Percentiles rank a stretch among this genome's conserved stretches.
Conservation (phyloP, 805 yeast species). For the Soucietia sequanensis region DNA sequence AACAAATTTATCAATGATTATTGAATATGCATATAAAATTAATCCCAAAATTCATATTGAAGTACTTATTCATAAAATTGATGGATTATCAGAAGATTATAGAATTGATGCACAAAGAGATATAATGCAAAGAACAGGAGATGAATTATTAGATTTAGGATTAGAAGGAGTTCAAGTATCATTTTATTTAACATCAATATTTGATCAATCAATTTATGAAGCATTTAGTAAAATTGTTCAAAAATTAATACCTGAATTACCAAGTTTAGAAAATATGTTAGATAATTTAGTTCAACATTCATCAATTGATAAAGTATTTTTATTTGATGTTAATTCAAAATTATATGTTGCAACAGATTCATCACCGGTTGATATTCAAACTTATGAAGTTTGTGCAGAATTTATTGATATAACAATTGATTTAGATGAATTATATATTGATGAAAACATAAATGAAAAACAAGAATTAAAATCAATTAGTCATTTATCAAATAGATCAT, state of each 20-base stretch:
- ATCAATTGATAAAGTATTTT: constrained; percentile 86
- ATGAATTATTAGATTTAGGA: constrained; percentile 85
- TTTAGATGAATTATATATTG: constrained; percentile 65
- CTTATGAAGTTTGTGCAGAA: constrained; percentile 96
- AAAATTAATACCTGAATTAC: constrained; percentile 83
- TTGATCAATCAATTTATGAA: constrained; percentile 94
- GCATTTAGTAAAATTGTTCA: constrained; percentile 94
- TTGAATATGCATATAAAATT: constrained; percentile 80
- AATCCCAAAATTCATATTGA: constrained; percentile 87
- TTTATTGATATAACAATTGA: constrained; percentile 94
- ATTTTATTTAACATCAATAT: constrained; percentile 88
- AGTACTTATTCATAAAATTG: constrained; percentile 92
- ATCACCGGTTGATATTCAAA: constrained; percentile 91
- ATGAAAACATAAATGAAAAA: constrained; percentile 11
- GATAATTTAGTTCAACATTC: constrained; percentile 87
- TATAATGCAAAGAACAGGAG: constrained; percentile 93
- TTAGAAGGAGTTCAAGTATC: constrained; percentile 88
- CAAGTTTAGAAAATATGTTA: constrained; percentile 81
- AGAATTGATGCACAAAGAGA: constrained; percentile 93
- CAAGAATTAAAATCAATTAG: constrained; percentile 65
- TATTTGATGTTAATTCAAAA: constrained; percentile 89
- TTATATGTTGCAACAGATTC: constrained; percentile 96
- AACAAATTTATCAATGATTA: constrained; percentile 82
- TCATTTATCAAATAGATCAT: constrained; percentile 77
- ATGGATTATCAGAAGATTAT: constrained; percentile 91